Conservation (phyloP, 768 basidiomycete species). For the Serendipita sp. region DNA sequence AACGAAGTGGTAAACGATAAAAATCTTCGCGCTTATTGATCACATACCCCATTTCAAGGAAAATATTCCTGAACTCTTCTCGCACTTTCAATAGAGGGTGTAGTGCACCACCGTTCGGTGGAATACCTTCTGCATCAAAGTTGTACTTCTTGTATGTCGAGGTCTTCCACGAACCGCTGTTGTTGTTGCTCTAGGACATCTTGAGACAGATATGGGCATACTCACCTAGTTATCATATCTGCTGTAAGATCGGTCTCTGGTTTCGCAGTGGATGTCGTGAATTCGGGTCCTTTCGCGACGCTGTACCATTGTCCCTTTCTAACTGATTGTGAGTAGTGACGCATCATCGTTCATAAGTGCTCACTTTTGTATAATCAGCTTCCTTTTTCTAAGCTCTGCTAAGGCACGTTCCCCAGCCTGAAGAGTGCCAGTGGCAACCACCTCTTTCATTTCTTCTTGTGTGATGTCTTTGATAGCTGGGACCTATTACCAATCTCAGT, state of each 20-base stretch:
- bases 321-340: slow-evolving; percentile 8
- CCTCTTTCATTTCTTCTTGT: slow-evolving; percentile 53
- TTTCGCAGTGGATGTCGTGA: slow-evolving; percentile 82
- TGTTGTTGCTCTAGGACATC: not conserved
- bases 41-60: slow-evolving; percentile 95
- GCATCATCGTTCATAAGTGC: not conserved
- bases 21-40: not conserved
- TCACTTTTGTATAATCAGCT: slow-evolving; percentile 72
- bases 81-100: slow-evolving; percentile 95
- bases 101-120: slow-evolving; percentile 77
- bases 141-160: slow-evolving; percentile 96
- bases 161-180: slow-evolving; percentile 86
- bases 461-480: slow-evolving; percentile 57
- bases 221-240: slow-evolving; percentile 87
- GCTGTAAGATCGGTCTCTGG: slow-evolving; percentile 92
- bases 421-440: slow-evolving; percentile 57
- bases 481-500: slow-evolving; percentile 27
- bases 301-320: slow-evolving; percentile 96
- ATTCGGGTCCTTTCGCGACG: slow-evolving; percentile 67
- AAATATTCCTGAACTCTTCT: slow-evolving; percentile 94
- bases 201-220: slow-evolving; percentile 9
- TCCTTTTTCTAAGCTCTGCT: slow-evolving; percentile 81
- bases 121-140: slow-evolving; percentile 89
- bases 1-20: not conserved
- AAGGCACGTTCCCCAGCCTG: slow-evolving; percentile 64